These are phyloP conservation scores for Davidsoniella neocaledoniae DNA, from an alignment of 2,329 filamentous ascomycete species.

Conservation along the genomic window DNA sequence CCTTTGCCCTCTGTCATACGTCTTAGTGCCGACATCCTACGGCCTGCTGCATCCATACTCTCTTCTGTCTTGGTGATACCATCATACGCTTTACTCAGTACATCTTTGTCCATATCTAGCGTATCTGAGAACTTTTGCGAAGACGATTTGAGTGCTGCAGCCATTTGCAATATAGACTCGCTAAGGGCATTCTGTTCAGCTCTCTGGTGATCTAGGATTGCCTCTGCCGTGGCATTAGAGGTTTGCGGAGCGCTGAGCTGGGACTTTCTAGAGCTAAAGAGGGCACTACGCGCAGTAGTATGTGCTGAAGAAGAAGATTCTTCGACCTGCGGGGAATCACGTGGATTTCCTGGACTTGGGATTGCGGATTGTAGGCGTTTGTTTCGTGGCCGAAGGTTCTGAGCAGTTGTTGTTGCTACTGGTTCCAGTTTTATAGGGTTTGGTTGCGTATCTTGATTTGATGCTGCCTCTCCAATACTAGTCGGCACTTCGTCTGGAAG, in stretches of 20 bases:
- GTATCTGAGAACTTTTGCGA: slow-evolving; percentile 54
- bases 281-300: slow-evolving; percentile 1
- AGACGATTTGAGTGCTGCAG: slow-evolving; percentile 57
- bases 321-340: not conserved
- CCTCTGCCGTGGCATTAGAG: slow-evolving; percentile 43
- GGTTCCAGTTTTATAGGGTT: not conserved
- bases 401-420: not conserved
- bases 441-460: not conserved
- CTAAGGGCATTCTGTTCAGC: slow-evolving; percentile 72
- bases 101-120: slow-evolving; percentile 54
- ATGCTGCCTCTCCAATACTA: not conserved
- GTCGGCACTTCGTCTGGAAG: not conserved
- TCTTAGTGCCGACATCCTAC: slow-evolving; percentile 59
- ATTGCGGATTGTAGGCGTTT: not conserved
- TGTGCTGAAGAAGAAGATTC: slow-evolving; percentile 11
- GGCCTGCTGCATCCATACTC: slow-evolving; percentile 60
- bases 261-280: slow-evolving; percentile 12
- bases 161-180: slow-evolving; percentile 64
- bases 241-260: slow-evolving; percentile 22
- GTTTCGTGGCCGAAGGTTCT: slow-evolving; percentile 6
- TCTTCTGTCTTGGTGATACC: slow-evolving; percentile 62
- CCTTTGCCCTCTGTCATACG: slow-evolving; percentile 77
- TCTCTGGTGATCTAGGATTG: slow-evolving; percentile 59
- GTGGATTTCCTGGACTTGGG: not conserved
- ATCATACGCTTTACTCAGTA: slow-evolving; percentile 52